Conservation (phyloP, 306 rosid species). For the Begonia peltatifolia region DNA sequence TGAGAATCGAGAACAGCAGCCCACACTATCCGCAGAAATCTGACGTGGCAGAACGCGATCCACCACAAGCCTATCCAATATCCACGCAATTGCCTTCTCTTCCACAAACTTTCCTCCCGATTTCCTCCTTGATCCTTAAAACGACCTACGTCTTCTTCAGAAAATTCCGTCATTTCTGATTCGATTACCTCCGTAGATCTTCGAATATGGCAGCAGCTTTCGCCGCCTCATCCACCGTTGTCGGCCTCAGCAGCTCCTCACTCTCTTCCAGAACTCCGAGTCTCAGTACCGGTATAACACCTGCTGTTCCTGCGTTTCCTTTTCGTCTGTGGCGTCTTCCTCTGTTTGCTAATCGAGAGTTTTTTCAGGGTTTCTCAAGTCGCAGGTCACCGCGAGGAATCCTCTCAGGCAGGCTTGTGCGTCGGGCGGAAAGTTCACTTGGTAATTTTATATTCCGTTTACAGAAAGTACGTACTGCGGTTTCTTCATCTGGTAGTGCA, state of each 20-base stretch:
- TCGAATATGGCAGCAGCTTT: constrained; percentile 46
- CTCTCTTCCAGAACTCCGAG: constrained; percentile 22
- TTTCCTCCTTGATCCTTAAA: constrained; percentile 1
- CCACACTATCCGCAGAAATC: constrained; percentile 43
- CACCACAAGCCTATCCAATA: constrained; percentile 17
- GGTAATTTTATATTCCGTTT: constrained; percentile 22
- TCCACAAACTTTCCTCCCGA: constrained; percentile 1
- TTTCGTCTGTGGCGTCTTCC: no score
- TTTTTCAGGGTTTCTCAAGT: constrained; percentile 44
- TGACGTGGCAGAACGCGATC: constrained; percentile 50
- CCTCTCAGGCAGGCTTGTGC: constrained; percentile 41
- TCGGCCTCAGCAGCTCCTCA: constrained; percentile 38
- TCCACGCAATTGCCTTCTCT: constrained; percentile 22
- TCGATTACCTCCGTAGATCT: constrained; percentile 6
- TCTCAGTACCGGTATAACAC: constrained; percentile 33
- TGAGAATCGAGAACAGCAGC: constrained; percentile 11
- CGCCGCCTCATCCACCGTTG: constrained; percentile 42
- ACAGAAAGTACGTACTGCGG: no score
- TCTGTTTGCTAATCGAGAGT: neutral
- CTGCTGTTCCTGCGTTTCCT: no score
- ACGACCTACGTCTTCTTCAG: neutral
- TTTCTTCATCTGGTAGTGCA: no score
- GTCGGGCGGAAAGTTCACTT: constrained; percentile 43
- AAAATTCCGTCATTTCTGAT: constrained; percentile 1
- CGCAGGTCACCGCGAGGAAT: constrained; percentile 31